phyloP scores from a whole-genome alignment of 495 filamentous ascomycete species.

The Jackrogersella multiformis region DNA sequence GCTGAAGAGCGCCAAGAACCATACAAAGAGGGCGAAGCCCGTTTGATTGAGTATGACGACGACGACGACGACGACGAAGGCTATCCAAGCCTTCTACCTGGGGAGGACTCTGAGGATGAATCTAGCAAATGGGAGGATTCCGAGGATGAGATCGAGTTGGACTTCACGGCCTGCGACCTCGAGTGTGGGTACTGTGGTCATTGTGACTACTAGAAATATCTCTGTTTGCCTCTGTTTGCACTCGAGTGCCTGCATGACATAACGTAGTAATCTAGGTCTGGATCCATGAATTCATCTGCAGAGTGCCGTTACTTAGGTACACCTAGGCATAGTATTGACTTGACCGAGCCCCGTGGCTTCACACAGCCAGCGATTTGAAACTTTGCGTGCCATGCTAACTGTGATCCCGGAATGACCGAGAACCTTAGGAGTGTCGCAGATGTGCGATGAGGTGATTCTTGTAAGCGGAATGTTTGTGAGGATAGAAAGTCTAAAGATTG shows the following conservation, averaged over 20 bases:
- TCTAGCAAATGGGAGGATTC: constrained; percentile 26
- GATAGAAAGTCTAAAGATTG: no score
- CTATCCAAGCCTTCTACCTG: constrained; percentile 7
- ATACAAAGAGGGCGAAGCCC: constrained; percentile 1
- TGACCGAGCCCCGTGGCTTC: no score
- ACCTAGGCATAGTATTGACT: no score
- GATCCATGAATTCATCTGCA: no score
- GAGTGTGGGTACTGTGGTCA: constrained; percentile 57
- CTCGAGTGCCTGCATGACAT: constrained; percentile 12
- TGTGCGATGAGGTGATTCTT: no score
- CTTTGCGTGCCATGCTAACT: no score
- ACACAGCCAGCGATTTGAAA: no score
- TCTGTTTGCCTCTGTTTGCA: constrained; percentile 1
- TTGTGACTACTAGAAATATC: constrained; percentile 25
- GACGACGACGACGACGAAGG: constrained; percentile 19
- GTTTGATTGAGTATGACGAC: constrained; percentile 27
- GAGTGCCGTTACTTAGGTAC: no score
- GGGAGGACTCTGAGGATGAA: not conserved
- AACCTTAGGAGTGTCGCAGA: no score
- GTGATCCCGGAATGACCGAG: no score
- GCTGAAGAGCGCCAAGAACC: not conserved
- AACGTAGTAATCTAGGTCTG: no score
- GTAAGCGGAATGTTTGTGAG: no score
- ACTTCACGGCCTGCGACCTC: constrained; percentile 54
- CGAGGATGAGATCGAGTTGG: constrained; percentile 46